Evolutionary conservation across 768 basidiomycete genomes (phyloP).

Genomic region (Trametes cingulata): DNA sequence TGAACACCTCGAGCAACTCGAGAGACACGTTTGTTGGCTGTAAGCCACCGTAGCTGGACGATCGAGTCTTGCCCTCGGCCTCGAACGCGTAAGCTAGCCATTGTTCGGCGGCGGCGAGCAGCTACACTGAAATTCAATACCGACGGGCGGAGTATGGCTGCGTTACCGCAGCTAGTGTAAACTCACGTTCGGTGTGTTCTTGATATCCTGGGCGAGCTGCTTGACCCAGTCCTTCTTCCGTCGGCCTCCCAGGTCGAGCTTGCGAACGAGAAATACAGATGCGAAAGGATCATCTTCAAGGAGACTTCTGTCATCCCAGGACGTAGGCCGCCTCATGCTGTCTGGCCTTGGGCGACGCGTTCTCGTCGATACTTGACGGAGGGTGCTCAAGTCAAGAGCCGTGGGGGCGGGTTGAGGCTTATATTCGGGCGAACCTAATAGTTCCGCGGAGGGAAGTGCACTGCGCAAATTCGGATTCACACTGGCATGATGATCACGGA

Average conservation of each 20-base stretch:
- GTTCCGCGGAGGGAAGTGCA: no score
- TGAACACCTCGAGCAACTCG: conserved; percentile 22
- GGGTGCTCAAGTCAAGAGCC: background rate
- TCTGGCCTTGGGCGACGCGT: background rate
- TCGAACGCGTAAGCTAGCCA: conserved; percentile 9
- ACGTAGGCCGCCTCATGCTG: conserved; percentile 10
- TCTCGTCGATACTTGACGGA: background rate
- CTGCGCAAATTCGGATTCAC: conserved; percentile 2
- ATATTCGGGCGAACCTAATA: background rate
- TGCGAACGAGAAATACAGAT: conserved; percentile 12
- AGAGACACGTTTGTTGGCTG: background rate
- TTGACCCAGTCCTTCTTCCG: conserved; percentile 3
- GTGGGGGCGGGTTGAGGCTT: background rate
- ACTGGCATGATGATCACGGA: background rate
- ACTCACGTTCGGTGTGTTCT: background rate
- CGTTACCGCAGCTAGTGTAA: no score
- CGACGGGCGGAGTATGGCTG: background rate
- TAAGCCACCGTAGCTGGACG: background rate
- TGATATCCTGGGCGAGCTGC: conserved; percentile 3
- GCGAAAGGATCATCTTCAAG: conserved; percentile 29
- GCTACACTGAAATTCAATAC: background rate
- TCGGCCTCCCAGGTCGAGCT: background rate
- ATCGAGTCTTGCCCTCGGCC: background rate
- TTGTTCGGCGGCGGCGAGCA: background rate
- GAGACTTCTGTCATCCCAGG: conserved; percentile 19